Conservation (phyloP, 1,284 basidiomycete species). For the Tilletia walkeri region DNA sequence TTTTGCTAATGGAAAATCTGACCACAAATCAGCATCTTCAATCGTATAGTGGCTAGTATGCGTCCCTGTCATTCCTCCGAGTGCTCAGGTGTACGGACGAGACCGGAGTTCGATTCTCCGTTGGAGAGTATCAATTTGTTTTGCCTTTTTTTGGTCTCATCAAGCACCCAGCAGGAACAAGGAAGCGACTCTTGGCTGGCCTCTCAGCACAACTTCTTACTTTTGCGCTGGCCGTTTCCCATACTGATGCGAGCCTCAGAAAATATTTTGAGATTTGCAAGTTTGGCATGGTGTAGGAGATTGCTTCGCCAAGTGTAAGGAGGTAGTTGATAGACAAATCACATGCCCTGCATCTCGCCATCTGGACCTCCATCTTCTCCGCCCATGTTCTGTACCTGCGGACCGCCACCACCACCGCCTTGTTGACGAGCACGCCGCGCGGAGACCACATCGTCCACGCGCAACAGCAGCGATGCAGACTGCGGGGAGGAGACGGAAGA, state of each 20-base stretch:
- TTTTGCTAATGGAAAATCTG: too few species aligned
- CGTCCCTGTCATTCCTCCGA: not conserved
- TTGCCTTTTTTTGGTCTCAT: not conserved
- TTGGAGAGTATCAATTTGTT: not conserved
- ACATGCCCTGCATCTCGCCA: constrained; percentile 11
- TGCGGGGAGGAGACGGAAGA: constrained; percentile 37
- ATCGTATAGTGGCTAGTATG: constrained; percentile 17
- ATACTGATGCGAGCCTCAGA: too few species aligned
- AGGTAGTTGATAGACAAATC: too few species aligned
- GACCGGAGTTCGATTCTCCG: constrained; percentile 17
- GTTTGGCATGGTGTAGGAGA: too few species aligned
- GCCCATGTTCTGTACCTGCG: constrained; percentile 25
- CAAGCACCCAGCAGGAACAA: too few species aligned
- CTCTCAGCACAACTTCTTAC: too few species aligned
- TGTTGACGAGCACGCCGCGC: constrained; percentile 58
- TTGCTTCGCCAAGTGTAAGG: too few species aligned
- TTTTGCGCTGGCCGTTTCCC: too few species aligned
- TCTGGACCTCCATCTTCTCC: constrained; percentile 12
- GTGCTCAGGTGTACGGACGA: not conserved
- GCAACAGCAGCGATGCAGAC: constrained; percentile 83
- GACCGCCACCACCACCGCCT: constrained; percentile 30
- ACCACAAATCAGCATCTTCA: constrained; percentile 3
- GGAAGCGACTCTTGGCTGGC: too few species aligned
- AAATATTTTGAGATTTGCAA: too few species aligned
- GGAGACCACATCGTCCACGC: constrained; percentile 92